These are phyloP conservation scores for Podospora anserina DNA, from an alignment of 495 filamentous ascomycete species.

Conservation along the genomic window DNA sequence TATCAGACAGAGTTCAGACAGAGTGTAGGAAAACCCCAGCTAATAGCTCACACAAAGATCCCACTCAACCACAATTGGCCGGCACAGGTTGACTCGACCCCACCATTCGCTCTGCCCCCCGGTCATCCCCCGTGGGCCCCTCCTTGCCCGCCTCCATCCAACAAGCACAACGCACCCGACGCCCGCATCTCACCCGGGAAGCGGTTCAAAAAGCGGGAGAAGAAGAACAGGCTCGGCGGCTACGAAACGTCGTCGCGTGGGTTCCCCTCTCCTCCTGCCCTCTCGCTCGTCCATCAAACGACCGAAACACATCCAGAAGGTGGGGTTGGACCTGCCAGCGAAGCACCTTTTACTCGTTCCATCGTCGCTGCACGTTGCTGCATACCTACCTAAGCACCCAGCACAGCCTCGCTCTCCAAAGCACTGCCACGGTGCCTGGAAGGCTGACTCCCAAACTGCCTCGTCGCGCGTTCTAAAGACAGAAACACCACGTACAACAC, in stretches of 20 bases:
- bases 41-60: neutral
- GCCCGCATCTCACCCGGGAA: conserved; percentile 9
- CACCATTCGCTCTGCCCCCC: conserved; percentile 6
- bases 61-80: conserved; percentile 3
- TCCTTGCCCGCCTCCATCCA: neutral
- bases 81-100: conserved; percentile 5
- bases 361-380: neutral
- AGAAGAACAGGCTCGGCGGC: conserved; percentile 13
- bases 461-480: conserved; percentile 38
- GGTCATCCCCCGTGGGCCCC: conserved; percentile 9
- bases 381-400: neutral
- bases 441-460: conserved; percentile 40
- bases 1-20: too few relatives aligned
- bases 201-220: conserved; percentile 9
- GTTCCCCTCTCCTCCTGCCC: neutral
- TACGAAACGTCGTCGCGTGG: conserved; percentile 9
- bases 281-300: neutral
- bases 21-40: neutral
- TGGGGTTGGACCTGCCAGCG: neutral
- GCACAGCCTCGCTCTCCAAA: conserved; percentile 35
- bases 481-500: conserved; percentile 32
- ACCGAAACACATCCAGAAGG: neutral
- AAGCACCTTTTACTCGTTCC: neutral
- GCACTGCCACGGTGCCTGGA: conserved; percentile 36
- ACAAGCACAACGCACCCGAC: too few relatives aligned